phyloP scores from a whole-genome alignment of 2,329 filamentous ascomycete genomes.

The Lasiodiplodia theobromae region DNA sequence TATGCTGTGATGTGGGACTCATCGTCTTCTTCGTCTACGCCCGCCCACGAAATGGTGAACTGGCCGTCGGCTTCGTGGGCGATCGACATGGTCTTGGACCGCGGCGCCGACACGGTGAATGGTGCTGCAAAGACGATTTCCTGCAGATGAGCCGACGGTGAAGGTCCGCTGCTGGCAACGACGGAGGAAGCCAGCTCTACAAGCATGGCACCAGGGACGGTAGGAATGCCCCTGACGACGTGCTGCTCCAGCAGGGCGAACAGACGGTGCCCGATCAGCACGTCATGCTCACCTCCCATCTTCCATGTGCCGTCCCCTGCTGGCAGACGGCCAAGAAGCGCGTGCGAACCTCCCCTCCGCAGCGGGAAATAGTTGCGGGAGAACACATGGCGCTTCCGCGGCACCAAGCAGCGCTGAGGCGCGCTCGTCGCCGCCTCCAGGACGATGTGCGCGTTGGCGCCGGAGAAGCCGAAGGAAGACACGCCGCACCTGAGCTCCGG shows the following conservation, averaged over 20 bases:
- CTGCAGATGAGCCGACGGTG: background rate
- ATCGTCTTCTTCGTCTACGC: background rate
- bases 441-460: conserved; percentile 40
- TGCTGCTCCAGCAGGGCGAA: background rate
- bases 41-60: background rate
- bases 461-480: conserved; percentile 36
- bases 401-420: background rate
- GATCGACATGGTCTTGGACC: background rate
- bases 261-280: background rate
- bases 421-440: conserved; percentile 28
- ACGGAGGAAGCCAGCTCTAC: background rate
- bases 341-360: background rate
- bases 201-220: background rate
- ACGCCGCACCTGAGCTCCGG: conserved; percentile 30
- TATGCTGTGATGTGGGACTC: background rate
- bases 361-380: background rate
- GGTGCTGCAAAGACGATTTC: background rate
- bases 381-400: background rate
- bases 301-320: background rate
- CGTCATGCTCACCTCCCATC: background rate
- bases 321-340: background rate
- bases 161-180: no score
- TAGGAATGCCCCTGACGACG: background rate
- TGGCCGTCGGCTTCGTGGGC: background rate
- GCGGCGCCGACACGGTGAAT: background rate